Conservation (phyloP, 1,139 yeast species). For the Geotrichum aggregatum region DNA sequence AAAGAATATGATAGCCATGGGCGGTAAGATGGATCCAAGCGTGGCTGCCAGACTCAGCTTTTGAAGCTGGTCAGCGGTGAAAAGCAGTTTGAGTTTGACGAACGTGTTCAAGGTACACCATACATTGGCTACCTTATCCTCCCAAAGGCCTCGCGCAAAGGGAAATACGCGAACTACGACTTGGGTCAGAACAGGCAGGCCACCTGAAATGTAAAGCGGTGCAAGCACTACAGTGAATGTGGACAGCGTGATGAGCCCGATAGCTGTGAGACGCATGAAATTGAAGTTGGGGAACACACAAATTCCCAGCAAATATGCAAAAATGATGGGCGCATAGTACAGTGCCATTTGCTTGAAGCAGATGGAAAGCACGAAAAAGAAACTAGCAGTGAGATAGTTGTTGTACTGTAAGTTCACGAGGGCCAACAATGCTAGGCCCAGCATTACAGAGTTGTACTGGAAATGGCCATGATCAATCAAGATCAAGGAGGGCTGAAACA, state of each 20-base stretch:
- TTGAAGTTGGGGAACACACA: conserved; percentile 38
- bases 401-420: conserved; percentile 57
- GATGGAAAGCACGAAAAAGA: conserved; percentile 72
- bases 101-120: conserved; percentile 89
- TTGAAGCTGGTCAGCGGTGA: conserved; percentile 58
- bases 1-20: conserved; percentile 53
- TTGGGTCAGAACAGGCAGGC: conserved; percentile 41
- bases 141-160: conserved; percentile 89
- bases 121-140: conserved; percentile 93
- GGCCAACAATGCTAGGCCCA: conserved; percentile 72
- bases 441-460: conserved; percentile 91
- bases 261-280: conserved; percentile 50
- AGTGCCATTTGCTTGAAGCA: conserved; percentile 94
- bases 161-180: conserved; percentile 75
- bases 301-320: conserved; percentile 63
- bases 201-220: conserved; percentile 54
- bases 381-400: conserved; percentile 67
- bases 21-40: conserved; percentile 61
- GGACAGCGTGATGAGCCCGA: conserved; percentile 58
- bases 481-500: conserved; percentile 73
- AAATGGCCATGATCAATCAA: conserved; percentile 96
- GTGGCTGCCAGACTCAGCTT: conserved; percentile 62
- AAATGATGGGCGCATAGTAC: conserved; percentile 86
- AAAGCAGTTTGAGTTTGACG: conserved; percentile 60
- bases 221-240: conserved; percentile 52